phyloP scores from a whole-genome alignment of 2,329 filamentous ascomycete genomes.

The Raffaelea ambrosiae region DNA sequence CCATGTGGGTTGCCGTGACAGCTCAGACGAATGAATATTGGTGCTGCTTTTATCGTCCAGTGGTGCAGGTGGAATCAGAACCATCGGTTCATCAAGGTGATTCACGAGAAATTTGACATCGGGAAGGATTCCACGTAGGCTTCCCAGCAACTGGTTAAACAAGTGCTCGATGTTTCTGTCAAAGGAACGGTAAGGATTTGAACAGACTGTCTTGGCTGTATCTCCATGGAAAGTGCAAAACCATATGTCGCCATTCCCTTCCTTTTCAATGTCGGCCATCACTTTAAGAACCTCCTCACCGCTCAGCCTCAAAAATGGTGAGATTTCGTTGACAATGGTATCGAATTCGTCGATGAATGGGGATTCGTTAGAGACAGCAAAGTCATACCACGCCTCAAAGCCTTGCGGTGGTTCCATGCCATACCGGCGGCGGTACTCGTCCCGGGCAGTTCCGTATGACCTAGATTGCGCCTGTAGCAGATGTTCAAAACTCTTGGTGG shows the following conservation, averaged over 20 bases:
- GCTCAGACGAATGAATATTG: too few species aligned
- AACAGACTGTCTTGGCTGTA: conserved; percentile 9
- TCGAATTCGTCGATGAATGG: too few species aligned
- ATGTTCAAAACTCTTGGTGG: too few species aligned
- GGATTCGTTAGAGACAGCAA: conserved; percentile 13
- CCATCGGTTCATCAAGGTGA: conserved; percentile 37
- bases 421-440: conserved; percentile 36
- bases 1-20: too few species aligned
- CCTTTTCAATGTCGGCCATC: too few species aligned
- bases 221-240: too few species aligned
- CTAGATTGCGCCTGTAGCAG: too few species aligned
- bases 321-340: too few species aligned
- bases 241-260: too few species aligned
- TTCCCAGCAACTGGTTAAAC: conserved; percentile 22
- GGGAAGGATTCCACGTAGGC: conserved; percentile 19
- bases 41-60: too few species aligned
- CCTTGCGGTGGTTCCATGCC: conserved; percentile 32
- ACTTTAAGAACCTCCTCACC: too few species aligned
- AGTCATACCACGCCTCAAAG: conserved; percentile 32
- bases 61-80: conserved; percentile 21
- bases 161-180: conserved; percentile 23
- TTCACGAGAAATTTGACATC: conserved; percentile 36
- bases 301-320: too few species aligned
- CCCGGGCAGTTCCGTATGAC: conserved; percentile 17
- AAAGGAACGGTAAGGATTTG: conserved; percentile 21